Conservation (phyloP, 192 early-diverging fungal genomes). For the Coemansia javaensis region DNA sequence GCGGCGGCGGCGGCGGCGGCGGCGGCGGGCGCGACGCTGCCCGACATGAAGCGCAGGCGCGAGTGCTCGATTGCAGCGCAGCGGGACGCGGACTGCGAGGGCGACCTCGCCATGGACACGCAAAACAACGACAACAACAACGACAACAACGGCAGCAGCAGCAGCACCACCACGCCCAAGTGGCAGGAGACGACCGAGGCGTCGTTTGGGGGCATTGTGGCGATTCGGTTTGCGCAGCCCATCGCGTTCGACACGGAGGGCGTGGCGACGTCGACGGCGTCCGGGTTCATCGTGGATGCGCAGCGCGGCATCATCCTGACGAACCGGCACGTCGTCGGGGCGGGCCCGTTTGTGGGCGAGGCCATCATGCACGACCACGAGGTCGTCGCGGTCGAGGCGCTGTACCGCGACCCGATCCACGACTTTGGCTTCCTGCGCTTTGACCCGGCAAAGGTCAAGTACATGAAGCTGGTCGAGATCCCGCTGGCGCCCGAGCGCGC, state of each 20-base stretch:
- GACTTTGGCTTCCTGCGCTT: conserved; percentile 82
- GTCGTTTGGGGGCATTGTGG: conserved; percentile 34
- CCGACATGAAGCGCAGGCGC: conserved; percentile 12
- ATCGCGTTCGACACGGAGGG: conserved; percentile 5
- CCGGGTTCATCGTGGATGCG: conserved; percentile 73
- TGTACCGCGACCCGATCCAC: conserved; percentile 75
- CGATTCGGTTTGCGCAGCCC: conserved; percentile 30
- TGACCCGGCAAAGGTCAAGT: conserved; percentile 62
- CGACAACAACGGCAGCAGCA: too few species aligned
- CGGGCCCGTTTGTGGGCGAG: conserved; percentile 63
- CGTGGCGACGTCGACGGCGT: conserved; percentile 21
- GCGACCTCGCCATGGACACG: conserved; percentile 1
- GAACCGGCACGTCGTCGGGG: conserved; percentile 68
- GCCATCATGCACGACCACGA: conserved; percentile 64
- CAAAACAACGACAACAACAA: conserved; percentile 7
- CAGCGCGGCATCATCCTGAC: conserved; percentile 63
- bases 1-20: too few species aligned
- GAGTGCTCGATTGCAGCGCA: neutral
- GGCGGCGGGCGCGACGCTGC: neutral
- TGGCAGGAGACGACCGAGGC: conserved; percentile 35
- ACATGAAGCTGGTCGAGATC: conserved; percentile 66
- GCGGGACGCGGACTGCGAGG: neutral
- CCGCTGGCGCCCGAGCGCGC: conserved; percentile 62
- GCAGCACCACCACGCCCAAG: conserved; percentile 12
- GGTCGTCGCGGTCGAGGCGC: conserved; percentile 60